Evolutionary conservation across 129 eudicot species (phyloP).

Genomic region (Daucus carota): DH1_v3.0 NC_030388.2:22956501-22957000

Average conservation of each 20-base stretch:
- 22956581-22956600: conserved; percentile 39
- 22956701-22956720: conserved; percentile 15
- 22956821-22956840: background rate
- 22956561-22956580: conserved; percentile 47
- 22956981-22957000: too few species aligned
- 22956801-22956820: background rate
- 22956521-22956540: conserved; percentile 32
- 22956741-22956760: background rate
- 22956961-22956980: too few species aligned
- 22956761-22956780: background rate
- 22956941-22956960: too few species aligned
- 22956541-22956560: conserved; percentile 30
- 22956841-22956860: background rate
- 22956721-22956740: conserved; percentile 15
- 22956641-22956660: background rate
- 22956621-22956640: conserved; percentile 27
- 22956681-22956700: background rate
- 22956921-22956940: too few species aligned
- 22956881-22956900: too few species aligned
- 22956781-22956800: background rate
- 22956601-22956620: conserved; percentile 31
- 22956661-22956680: background rate
- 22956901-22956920: too few species aligned
- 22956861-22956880: background rate
- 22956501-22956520: conserved; percentile 17